Conservation (phyloP, 1,284 basidiomycete species). For the Stygiomarasmius scandens region DNA sequence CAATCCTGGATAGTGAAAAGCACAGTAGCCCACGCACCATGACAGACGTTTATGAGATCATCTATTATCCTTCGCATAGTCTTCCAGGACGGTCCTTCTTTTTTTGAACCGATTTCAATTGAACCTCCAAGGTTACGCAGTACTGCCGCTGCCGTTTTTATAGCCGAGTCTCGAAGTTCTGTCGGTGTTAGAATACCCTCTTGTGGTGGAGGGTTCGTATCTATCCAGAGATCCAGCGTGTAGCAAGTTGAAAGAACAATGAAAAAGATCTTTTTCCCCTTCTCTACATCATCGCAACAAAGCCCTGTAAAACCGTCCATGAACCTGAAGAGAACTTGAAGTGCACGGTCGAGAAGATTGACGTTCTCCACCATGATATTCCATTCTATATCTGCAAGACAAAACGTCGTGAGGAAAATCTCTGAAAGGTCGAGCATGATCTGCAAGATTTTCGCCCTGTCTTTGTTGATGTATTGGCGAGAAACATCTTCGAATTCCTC, state of each 20-base stretch:
- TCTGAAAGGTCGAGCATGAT: constrained; percentile 54
- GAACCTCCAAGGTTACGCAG: constrained; percentile 38
- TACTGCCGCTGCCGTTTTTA: constrained; percentile 36
- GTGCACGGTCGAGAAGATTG: constrained; percentile 51
- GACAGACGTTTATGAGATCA: constrained; percentile 44
- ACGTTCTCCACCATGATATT: constrained; percentile 58
- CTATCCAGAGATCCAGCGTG: constrained; percentile 60
- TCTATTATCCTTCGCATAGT: constrained; percentile 44
- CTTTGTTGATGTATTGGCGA: constrained; percentile 18
- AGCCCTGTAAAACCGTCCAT: constrained; percentile 52
- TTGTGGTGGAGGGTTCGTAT: constrained; percentile 38
- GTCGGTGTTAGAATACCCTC: constrained; percentile 41
- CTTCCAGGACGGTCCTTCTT: constrained; percentile 44
- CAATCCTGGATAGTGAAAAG: constrained; percentile 1
- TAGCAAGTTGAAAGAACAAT: constrained; percentile 55
- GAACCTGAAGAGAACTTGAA: constrained; percentile 55
- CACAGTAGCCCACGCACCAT: constrained; percentile 39
- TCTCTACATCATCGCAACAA: constrained; percentile 43
- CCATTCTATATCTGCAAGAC: constrained; percentile 50
- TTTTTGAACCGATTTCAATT: constrained; percentile 28
- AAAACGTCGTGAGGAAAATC: constrained; percentile 51
- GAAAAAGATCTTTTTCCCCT: constrained; percentile 48
- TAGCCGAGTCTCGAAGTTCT: constrained; percentile 39
- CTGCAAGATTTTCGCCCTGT: constrained; percentile 35
- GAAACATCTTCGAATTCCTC: neutral